Conservation (phyloP, 2,329 filamentous ascomycete species). For the Hymenoscyphus albidus region DNA sequence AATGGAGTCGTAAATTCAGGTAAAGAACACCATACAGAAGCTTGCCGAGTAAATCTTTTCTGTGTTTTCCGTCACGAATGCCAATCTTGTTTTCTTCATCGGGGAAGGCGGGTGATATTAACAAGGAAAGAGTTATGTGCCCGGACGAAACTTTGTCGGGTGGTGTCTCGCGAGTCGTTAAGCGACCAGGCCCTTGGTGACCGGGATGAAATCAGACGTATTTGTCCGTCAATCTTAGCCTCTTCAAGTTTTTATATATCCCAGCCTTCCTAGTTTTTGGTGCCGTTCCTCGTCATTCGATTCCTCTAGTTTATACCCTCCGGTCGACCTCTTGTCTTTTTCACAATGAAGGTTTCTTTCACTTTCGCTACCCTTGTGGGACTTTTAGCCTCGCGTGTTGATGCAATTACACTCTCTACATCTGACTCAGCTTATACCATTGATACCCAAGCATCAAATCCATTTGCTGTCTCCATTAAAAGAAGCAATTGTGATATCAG, state of each 20-base stretch:
- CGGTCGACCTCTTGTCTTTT: neutral
- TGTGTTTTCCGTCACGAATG: neutral
- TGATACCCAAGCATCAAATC: conserved; percentile 46
- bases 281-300: neutral
- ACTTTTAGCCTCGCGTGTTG: conserved; percentile 31
- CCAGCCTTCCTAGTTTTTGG: neutral
- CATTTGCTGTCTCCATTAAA: conserved; percentile 49
- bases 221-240: conserved; percentile 1
- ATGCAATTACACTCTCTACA: conserved; percentile 42
- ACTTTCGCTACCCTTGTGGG: conserved; percentile 7
- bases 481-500: conserved; percentile 59
- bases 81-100: neutral
- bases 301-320: neutral
- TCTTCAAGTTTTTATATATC: neutral
- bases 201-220: neutral
- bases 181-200: neutral
- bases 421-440: conserved; percentile 43
- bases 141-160: neutral
- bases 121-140: neutral
- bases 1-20: neutral
- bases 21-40: neutral
- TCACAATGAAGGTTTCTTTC: conserved; percentile 17
- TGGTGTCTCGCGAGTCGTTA: neutral
- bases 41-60: neutral
- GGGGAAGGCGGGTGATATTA: neutral